phyloP scores from a whole-genome alignment of 768 basidiomycete genomes.

The Tricholoma sp. region DNA sequence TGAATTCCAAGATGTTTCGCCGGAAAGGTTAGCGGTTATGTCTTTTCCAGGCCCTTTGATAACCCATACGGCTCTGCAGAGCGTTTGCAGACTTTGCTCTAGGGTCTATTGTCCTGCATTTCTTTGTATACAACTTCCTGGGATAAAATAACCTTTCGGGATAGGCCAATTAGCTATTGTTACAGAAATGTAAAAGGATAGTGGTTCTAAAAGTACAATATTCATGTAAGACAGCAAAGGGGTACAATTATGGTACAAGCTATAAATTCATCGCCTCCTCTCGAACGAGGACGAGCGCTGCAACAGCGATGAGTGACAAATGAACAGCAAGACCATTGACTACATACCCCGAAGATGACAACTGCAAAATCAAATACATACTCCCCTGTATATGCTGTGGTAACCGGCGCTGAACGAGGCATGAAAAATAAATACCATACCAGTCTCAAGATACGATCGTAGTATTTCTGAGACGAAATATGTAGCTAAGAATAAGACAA shows the following conservation, averaged over 20 bases:
- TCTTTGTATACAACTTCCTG: slow-evolving; percentile 98
- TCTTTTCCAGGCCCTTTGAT: neutral
- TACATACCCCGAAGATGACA: slow-evolving; percentile 73
- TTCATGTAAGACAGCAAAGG: neutral
- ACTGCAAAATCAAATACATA: slow-evolving; percentile 85
- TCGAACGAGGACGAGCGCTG: slow-evolving; percentile 77
- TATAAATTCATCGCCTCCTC: slow-evolving; percentile 33
- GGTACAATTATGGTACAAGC: neutral
- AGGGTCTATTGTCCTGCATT: slow-evolving; percentile 94
- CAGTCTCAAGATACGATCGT: slow-evolving; percentile 74
- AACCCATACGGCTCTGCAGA: slow-evolving; percentile 36
- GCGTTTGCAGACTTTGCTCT: slow-evolving; percentile 96
- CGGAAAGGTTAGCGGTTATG: slow-evolving; percentile 67
- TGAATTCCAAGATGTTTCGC: slow-evolving; percentile 88
- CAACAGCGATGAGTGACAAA: neutral
- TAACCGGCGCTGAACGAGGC: neutral
- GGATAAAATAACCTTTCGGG: slow-evolving; percentile 43
- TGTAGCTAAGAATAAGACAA: neutral
- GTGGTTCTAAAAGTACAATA: neutral
- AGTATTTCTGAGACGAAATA: slow-evolving; percentile 49
- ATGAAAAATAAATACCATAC: slow-evolving; percentile 27
- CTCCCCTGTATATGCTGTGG: slow-evolving; percentile 49
- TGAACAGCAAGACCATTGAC: neutral
- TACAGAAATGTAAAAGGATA: neutral
- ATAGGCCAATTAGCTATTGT: neutral